Evolutionary conservation across 148 eudicot genomes (phyloP).

Genomic region (Chenopodium formosanum): DNA sequence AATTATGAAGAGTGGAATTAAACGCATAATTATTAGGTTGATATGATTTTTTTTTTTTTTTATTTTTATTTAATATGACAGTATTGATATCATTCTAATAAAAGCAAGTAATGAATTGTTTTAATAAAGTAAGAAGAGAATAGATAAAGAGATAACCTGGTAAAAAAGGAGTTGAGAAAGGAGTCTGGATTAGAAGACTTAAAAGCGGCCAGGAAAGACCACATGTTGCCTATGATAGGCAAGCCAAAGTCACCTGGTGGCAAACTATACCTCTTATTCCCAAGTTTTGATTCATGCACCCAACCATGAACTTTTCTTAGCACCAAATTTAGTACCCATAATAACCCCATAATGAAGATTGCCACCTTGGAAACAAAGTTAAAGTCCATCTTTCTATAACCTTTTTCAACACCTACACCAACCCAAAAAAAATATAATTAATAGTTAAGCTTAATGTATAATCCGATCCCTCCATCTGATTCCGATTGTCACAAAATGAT

Average conservation of each 20-base stretch:
- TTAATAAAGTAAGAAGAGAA: background rate
- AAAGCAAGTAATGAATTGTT: too few relatives aligned
- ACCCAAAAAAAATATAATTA: background rate
- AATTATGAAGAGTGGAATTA: too few relatives aligned
- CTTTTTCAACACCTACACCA: background rate
- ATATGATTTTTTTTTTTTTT: too few relatives aligned
- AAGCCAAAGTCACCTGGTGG: slow-evolving; percentile 90
- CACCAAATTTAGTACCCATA: slow-evolving; percentile 27
- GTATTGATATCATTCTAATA: too few relatives aligned
- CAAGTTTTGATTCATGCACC: slow-evolving; percentile 56
- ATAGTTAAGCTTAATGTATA: too few relatives aligned
- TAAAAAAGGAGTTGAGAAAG: slow-evolving; percentile 46
- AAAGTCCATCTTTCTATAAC: slow-evolving; percentile 17
- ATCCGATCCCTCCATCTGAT: too few relatives aligned
- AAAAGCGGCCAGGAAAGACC: slow-evolving; percentile 74
- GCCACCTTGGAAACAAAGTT: slow-evolving; percentile 5
- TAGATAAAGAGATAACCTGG: slow-evolving; percentile 38
- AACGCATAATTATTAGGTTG: too few relatives aligned
- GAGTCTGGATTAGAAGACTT: slow-evolving; percentile 81
- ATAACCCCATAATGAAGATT: slow-evolving; percentile 4
- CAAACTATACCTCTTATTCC: slow-evolving; percentile 42
- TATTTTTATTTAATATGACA: too few relatives aligned
- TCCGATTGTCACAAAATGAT: too few relatives aligned
- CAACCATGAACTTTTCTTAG: slow-evolving; percentile 43
- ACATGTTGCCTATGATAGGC: slow-evolving; percentile 89